Evolutionary conservation across 2,329 filamentous ascomycete species (phyloP).

Genomic region (Cercospora citrullina): DNA sequence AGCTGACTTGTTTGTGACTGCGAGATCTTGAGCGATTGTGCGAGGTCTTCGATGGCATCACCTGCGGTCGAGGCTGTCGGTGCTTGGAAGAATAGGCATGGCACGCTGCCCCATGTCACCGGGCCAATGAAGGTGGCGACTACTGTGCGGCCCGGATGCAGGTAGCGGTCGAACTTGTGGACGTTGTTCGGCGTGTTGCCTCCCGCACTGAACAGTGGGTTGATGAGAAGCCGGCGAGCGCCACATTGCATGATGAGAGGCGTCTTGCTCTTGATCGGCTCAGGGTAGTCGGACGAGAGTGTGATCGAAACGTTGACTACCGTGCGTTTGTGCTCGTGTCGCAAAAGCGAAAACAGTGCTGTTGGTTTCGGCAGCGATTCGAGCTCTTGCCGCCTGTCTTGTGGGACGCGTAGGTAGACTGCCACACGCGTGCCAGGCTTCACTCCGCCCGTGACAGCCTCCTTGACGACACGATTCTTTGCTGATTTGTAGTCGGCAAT

Average conservation of each 20-base stretch:
- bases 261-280: conserved; percentile 85
- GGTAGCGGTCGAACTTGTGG: conserved; percentile 90
- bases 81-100: conserved; percentile 79
- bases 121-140: conserved; percentile 89
- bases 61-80: conserved; percentile 46
- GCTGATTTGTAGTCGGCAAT: conserved; percentile 88
- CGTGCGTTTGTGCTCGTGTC: conserved; percentile 93
- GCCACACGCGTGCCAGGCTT: conserved; percentile 79
- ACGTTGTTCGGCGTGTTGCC: conserved; percentile 94
- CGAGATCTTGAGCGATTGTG: conserved; percentile 33
- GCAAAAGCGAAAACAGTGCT: conserved; percentile 79
- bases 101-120: conserved; percentile 88
- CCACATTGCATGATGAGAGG: conserved; percentile 91
- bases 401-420: conserved; percentile 64
- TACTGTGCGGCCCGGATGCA: conserved; percentile 86
- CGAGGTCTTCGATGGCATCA: conserved; percentile 46
- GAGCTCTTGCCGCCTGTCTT: conserved; percentile 50
- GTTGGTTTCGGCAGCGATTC: conserved; percentile 61
- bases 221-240: conserved; percentile 79
- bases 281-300: conserved; percentile 72
- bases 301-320: conserved; percentile 87
- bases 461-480: conserved; percentile 71
- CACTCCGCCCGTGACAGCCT: conserved; percentile 86
- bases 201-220: conserved; percentile 85
- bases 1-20: conserved; percentile 45